Evolutionary conservation across 495 filamentous ascomycete species (phyloP).

Genomic region (Penicillium bovifimosum): DNA sequence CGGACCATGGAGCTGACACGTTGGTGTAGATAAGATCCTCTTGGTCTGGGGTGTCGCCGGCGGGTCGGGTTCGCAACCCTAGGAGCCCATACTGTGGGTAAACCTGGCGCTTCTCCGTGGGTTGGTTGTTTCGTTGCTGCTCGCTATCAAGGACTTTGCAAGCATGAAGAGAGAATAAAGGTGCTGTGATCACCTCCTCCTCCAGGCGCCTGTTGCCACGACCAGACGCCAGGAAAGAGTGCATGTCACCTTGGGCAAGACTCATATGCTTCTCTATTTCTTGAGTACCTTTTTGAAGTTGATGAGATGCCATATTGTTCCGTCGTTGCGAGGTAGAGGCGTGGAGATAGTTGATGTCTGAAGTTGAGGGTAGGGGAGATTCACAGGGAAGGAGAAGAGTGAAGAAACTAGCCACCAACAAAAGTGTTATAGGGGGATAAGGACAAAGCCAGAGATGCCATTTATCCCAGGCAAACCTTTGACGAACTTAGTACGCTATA

Average conservation of each 20-base stretch:
- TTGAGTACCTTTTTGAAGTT: not conserved
- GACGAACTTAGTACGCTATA: not conserved
- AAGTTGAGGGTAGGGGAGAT: not conserved
- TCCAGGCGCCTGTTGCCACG: not conserved
- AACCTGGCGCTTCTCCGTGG: not conserved
- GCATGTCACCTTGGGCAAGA: not conserved
- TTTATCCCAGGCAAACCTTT: not conserved
- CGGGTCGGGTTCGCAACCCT: not conserved
- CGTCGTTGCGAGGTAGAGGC: not conserved
- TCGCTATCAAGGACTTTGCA: not conserved
- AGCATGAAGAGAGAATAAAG: not conserved
- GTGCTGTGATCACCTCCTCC: not conserved
- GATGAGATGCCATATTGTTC: not conserved
- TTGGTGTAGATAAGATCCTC: not conserved
- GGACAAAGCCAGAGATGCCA: not conserved
- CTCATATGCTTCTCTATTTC: not conserved
- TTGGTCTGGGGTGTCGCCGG: not conserved
- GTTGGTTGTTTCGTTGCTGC: not conserved
- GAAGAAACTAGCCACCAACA: not conserved
- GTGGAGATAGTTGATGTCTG: not conserved
- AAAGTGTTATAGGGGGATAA: not conserved
- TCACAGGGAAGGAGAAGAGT: not conserved
- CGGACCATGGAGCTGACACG: conserved; percentile 32
- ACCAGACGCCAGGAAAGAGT: not conserved
- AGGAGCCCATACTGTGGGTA: conserved; percentile 1